Evolutionary conservation across 2,329 filamentous ascomycete species (phyloP).

Genomic region (Cercospora brassicicola): DNA sequence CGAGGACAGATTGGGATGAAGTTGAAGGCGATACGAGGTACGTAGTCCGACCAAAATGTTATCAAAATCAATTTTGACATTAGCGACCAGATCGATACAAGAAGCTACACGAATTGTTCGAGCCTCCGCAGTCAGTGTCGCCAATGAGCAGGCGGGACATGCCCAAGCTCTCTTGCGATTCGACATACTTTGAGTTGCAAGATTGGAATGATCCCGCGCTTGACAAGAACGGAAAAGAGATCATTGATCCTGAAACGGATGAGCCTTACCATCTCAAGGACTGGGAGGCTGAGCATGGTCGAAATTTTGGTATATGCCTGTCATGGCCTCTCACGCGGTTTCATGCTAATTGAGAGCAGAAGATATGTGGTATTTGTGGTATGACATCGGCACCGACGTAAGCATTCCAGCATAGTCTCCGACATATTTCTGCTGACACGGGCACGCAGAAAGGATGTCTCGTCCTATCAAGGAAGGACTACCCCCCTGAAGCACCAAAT

Average conservation of each 20-base stretch:
- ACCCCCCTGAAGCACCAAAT: neutral
- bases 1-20: neutral
- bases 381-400: neutral
- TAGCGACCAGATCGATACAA: neutral
- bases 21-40: constrained; percentile 1
- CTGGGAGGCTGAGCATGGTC: neutral
- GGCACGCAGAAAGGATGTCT: neutral
- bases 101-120: neutral
- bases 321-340: neutral
- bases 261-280: neutral
- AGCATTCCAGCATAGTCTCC: neutral
- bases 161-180: neutral
- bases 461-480: neutral
- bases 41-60: neutral
- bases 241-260: neutral
- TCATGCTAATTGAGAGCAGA: neutral
- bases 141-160: neutral
- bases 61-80: neutral
- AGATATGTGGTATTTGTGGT: neutral
- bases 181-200: neutral
- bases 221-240: neutral
- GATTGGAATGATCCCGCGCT: neutral
- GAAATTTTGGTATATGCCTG: neutral
- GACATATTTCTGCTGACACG: neutral
- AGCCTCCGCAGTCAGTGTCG: neutral